Evolutionary conservation across 106 monocot species (phyloP).

Genomic region (Alisma plantagoaquatica): DNA sequence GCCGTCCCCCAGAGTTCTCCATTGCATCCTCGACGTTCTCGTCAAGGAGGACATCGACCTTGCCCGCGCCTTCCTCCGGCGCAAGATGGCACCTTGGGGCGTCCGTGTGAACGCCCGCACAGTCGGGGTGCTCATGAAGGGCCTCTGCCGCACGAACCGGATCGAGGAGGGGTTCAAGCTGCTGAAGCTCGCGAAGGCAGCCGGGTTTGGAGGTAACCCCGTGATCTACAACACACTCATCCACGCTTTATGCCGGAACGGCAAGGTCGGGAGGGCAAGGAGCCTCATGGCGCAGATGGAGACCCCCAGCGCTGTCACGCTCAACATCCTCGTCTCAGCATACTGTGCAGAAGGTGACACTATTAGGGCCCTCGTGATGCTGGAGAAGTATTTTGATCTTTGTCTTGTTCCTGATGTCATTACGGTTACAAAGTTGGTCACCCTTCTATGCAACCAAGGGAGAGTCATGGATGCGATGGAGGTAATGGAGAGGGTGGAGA

Average conservation of each 20-base stretch:
- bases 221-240: constrained; percentile 62
- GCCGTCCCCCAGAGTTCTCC: constrained; percentile 32
- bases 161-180: constrained; percentile 65
- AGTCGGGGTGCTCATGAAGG: constrained; percentile 70
- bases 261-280: constrained; percentile 53
- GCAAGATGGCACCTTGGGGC: constrained; percentile 15
- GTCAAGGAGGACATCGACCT: constrained; percentile 44
- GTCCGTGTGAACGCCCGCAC: constrained; percentile 29
- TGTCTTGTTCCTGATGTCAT: constrained; percentile 55
- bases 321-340: constrained; percentile 62
- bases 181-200: constrained; percentile 27
- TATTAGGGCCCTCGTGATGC: constrained; percentile 59
- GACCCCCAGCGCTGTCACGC: constrained; percentile 43
- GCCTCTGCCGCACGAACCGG: constrained; percentile 66
- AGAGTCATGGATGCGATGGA: constrained; percentile 53
- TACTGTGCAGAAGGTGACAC: constrained; percentile 38
- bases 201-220: constrained; percentile 23
- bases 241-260: constrained; percentile 51
- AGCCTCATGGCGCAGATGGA: constrained; percentile 49
- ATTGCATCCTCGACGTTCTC: constrained; percentile 49
- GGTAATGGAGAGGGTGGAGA: constrained; percentile 44
- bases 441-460: constrained; percentile 29
- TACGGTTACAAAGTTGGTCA: constrained; percentile 55
- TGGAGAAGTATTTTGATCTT: constrained; percentile 52
- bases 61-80: constrained; percentile 43